phyloP scores from a whole-genome alignment of 1,284 basidiomycete species.

The Austroboletus niveus region DNA sequence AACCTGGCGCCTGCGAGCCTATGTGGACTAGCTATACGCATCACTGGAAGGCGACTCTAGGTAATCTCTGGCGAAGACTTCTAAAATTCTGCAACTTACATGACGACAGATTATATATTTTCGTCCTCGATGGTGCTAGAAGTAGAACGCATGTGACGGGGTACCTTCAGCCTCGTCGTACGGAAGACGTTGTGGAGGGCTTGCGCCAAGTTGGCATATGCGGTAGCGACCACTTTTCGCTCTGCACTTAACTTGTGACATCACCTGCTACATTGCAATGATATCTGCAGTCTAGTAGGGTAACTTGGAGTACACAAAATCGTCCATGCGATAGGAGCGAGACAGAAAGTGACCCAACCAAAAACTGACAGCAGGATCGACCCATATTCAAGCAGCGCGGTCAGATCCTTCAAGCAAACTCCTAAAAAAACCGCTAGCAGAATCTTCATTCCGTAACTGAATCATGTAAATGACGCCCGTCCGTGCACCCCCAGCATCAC shows the following conservation, averaged over 20 bases:
- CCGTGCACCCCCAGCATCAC: constrained; percentile 76
- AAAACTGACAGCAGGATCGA: neutral
- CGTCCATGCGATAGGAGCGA: neutral
- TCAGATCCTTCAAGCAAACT: constrained; percentile 88
- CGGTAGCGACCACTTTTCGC: constrained; percentile 85
- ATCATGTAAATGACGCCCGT: constrained; percentile 99
- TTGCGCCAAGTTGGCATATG: constrained; percentile 79
- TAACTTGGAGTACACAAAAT: constrained; percentile 9
- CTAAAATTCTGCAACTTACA: constrained; percentile 6
- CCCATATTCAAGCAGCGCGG: constrained; percentile 35
- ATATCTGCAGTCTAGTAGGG: constrained; percentile 9
- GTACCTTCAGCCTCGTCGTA: constrained; percentile 63
- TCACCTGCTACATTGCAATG: constrained; percentile 13
- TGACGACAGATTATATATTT: constrained; percentile 80
- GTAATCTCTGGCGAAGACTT: constrained; percentile 38
- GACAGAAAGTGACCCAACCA: neutral
- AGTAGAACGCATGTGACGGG: constrained; percentile 49
- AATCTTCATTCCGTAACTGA: constrained; percentile 85
- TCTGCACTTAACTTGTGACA: constrained; percentile 53
- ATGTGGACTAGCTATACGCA: constrained; percentile 79
- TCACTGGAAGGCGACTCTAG: constrained; percentile 79
- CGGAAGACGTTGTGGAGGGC: constrained; percentile 67
- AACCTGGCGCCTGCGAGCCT: constrained; percentile 65
- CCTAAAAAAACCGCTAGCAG: constrained; percentile 83
- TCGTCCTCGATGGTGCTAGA: constrained; percentile 53